Percentiles rank a stretch among this genome's conserved stretches.
These are phyloP conservation scores for Hypoxylon sp. DNA, from an alignment of 2,329 filamentous ascomycete genomes.

Conservation along the genomic window DNA sequence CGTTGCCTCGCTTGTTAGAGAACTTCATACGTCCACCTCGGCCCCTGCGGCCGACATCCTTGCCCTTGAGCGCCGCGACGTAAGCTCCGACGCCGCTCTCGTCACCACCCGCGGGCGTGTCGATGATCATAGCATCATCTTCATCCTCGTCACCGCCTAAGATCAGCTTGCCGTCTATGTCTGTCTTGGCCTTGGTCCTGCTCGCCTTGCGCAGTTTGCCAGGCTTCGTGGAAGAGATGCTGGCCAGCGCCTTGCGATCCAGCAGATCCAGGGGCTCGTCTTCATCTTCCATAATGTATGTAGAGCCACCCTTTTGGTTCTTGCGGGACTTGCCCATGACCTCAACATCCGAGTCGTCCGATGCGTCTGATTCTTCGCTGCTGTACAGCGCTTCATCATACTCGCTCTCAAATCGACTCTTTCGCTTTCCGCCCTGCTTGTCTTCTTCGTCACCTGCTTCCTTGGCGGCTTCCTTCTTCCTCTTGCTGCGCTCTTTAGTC, in stretches of 20 bases:
- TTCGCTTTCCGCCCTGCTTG: slow-evolving; percentile 61
- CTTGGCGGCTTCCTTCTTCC: slow-evolving; percentile 80
- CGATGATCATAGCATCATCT: slow-evolving; percentile 72
- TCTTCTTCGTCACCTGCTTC: slow-evolving; percentile 67
- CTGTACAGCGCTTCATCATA: slow-evolving; percentile 97
- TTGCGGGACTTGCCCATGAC: slow-evolving; percentile 58
- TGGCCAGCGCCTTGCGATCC: slow-evolving; percentile 87
- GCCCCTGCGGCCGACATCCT: slow-evolving; percentile 73
- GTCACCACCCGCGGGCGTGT: slow-evolving; percentile 58
- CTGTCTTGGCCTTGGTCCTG: slow-evolving; percentile 72
- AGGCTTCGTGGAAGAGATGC: slow-evolving; percentile 92
- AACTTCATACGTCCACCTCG: slow-evolving; percentile 78
- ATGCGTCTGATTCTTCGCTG: slow-evolving; percentile 73
- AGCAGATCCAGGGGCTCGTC: slow-evolving; percentile 95
- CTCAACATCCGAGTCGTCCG: slow-evolving; percentile 73
- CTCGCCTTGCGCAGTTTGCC: slow-evolving; percentile 68
- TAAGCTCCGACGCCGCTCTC: slow-evolving; percentile 74
- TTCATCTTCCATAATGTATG: slow-evolving; percentile 94
- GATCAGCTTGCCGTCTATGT: slow-evolving; percentile 84
- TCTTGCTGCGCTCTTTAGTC: slow-evolving; percentile 89
- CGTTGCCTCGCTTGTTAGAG: slow-evolving; percentile 69
- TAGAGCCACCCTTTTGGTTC: slow-evolving; percentile 71
- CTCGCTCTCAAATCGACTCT: slow-evolving; percentile 84
- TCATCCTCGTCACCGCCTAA: slow-evolving; percentile 72
- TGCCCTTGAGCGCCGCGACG: slow-evolving; percentile 75